Evolutionary conservation across 2,329 filamentous ascomycete species (phyloP), one percentile per base, ranked within the genome.

Genomic region (Cryphonectria nitschkei): DNA sequence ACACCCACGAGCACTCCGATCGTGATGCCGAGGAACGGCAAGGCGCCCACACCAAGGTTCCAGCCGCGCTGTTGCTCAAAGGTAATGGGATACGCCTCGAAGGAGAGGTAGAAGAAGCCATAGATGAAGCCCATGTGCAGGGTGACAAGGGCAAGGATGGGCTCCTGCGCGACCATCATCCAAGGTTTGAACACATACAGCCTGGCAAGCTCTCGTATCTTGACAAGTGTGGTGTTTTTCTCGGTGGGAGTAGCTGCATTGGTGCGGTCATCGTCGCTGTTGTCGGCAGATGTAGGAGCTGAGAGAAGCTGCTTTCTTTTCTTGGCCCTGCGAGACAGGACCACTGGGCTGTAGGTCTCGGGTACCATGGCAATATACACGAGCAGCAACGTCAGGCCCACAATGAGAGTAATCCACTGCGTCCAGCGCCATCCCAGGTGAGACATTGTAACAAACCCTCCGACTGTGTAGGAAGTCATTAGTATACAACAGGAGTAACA

Each of bases 11-110:
- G 71, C 72, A 82, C 81, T 43, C 84, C 83, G 37, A 84, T 54
- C 1, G 84, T 82, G 1, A 87, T 75, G 11, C 82, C 78, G 32
- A 87, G 78, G 76, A 86, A 87, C 22, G 84, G 80, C 2, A 87
- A 78, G 2, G 85, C 85, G 0, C 84, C 82, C 68, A 81, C 75
- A 69, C 84, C 83, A n/a, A 82, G 78, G 60, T 76, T 78, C 26
- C 83, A 60, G n/a, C 56, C 56, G 32, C 56, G 56, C 26, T 60
- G 80, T 3, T 79, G 75, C 71, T 81, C 79, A 75, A 83, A 87
- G 19, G 80, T 79, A 65, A 83, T 81, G 0, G 84, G 85, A 72
- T 82, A 86, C 9, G 84, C 81, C 73, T 81, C 81, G 74, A 87
- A 84, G 70, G 83, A 80, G 6, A 86, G 79, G 74, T 84, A 86